Conservation (phyloP, 2,329 filamentous ascomycete genomes). For the Aspergillus phoenicis region DNA sequence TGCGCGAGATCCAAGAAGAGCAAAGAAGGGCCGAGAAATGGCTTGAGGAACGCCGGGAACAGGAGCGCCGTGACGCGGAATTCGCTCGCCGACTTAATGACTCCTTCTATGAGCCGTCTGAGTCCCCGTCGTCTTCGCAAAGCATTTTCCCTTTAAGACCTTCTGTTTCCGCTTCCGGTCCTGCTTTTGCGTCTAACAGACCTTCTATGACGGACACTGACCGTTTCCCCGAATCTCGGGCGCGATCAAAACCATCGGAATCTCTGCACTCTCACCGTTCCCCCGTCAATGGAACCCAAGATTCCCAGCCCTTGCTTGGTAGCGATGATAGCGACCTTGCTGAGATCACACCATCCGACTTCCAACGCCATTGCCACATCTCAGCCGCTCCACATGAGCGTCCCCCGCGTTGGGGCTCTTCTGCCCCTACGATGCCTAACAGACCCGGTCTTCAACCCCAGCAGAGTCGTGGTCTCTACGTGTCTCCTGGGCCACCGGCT, state of each 20-base stretch:
- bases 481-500: conserved; percentile 8
- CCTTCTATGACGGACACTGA: neutral
- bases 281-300: neutral
- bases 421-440: neutral
- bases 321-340: conserved; percentile 38
- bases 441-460: neutral
- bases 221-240: neutral
- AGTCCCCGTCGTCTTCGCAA: conserved; percentile 14
- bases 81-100: conserved; percentile 43
- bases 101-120: conserved; percentile 19
- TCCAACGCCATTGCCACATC: conserved; percentile 10
- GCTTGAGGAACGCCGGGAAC: conserved; percentile 33
- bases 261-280: neutral
- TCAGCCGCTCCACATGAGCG: neutral
- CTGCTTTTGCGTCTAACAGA: neutral
- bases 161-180: neutral
- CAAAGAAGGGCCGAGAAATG: conserved; percentile 35
- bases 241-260: neutral
- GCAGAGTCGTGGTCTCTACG: neutral
- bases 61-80: conserved; percentile 42
- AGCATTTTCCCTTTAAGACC: neutral
- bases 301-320: conserved; percentile 10
- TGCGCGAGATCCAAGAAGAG: conserved; percentile 33
- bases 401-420: neutral
- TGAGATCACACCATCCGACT: conserved; percentile 32